These are phyloP conservation scores for Eremochloa ophiuroides DNA, from an alignment of 176 grass and related monocot species.

Conservation along the genomic window DNA sequence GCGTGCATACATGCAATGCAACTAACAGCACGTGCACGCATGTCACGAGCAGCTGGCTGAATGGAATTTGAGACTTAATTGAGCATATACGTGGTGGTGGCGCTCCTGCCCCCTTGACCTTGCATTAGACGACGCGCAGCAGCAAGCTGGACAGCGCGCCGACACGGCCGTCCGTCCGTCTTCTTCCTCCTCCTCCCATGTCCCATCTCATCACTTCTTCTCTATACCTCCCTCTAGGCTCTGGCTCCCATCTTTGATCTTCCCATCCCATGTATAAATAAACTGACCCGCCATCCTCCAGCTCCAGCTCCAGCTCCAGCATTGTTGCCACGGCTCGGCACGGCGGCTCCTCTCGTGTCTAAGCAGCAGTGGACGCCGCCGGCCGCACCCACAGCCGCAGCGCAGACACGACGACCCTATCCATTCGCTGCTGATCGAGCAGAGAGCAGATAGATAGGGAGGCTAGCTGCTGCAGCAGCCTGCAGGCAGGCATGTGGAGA, in stretches of 20 bases:
- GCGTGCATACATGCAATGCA: no score
- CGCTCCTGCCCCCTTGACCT: not conserved
- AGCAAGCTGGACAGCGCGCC: conserved; percentile 10
- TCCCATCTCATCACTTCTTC: not conserved
- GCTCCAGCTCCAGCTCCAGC: not conserved
- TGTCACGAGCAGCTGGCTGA: not conserved
- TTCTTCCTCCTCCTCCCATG: not conserved
- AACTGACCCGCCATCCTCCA: not conserved
- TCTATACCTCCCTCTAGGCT: not conserved
- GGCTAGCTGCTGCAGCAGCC: no score
- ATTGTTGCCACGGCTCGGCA: not conserved
- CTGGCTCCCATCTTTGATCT: not conserved
- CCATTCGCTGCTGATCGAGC: not conserved
- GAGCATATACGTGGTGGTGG: not conserved
- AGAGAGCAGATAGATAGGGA: not conserved
- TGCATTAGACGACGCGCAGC: not conserved
- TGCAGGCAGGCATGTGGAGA: not conserved
- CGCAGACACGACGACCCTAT: not conserved
- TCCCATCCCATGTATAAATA: conserved; percentile 6
- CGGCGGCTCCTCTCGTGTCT: not conserved
- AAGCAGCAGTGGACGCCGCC: not conserved
- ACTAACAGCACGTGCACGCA: no score
- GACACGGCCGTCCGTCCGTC: not conserved
- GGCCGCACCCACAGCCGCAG: not conserved
- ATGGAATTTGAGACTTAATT: no score